Base-by-base conservation (phyloP, 371 early-diverging fungal genomes). In the Mortierella sp. region DNA sequence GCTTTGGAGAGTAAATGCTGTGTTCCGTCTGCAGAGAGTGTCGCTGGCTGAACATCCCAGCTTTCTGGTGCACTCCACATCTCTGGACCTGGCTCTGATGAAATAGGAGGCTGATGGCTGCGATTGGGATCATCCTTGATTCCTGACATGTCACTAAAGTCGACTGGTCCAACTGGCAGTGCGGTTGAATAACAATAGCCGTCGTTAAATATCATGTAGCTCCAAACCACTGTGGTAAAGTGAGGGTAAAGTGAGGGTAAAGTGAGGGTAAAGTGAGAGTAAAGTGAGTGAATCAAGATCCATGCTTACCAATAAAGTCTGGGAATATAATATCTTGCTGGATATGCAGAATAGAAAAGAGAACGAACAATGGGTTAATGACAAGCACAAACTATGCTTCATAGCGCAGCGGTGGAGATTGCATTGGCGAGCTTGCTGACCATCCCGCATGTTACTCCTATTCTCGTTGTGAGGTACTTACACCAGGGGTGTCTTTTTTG, bases 41-140 rank as follows among this genome's bases (percentile, higher is more conserved):
- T 45, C 9, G 72, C 63, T 27, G 74, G 74, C 21, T 58, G 65
- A 3, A 74, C 70, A 6, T 65, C 76, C 76, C 73, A 73, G 34
- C 73, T 73, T 55, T 73, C 73, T 14, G 73, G 73, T 5, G 73
- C 64, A 48, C 42, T 59, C 73, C 73, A 73, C 19, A 58, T 46
- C 56, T 73, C 64, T 23, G 59, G 54, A 5, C 67, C 67, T 31
- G 52, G 54, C 26, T 55, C 54, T 21, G 54, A n/a, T 21, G 54
- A 27, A 41, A 54, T 34, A 4, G 71, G 55, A 18, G 48, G 43
- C 60, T 58, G 63, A 16, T 58, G 63, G 23, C 6, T 51, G 45
- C 50, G 39, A n/a, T 53, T 66, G 6, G 48, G 50, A 41, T 62
- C 67, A 18, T 57, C 54, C 10, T 73, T 73, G 34, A 73, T 48